Base-by-base conservation (phyloP, 495 filamentous ascomycete genomes). In the Lepraria neglecta region DNA sequence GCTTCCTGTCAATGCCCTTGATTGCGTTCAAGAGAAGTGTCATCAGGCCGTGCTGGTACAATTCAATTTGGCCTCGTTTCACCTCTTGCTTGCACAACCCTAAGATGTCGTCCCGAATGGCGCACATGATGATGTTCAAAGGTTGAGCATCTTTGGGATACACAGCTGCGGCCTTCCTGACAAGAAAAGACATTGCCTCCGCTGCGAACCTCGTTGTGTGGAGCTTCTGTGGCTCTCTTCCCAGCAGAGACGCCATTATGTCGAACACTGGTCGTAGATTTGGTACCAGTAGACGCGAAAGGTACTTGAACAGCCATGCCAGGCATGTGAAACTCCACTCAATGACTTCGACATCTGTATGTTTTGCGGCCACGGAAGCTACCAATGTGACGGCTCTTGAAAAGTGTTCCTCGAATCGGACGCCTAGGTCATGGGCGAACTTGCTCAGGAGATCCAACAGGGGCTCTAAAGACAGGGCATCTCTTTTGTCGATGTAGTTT, bases 321-420 rank as follows among this genome's bases (percentile, higher is more conserved):
- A 99, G 80, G 67, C 90, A 91, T 50, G 84, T 90, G 71, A 99
- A 97, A 59, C 90, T 92, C 95, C 94, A 97, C 75, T 99, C 91
- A 42, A 95, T 86, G 17, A 90, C 89, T 64, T 92, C 90, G 35
- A 89, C 80, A 64, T 84, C 82, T 1, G 74, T 63, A 66, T 88
- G 80, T 53, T 78, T 82, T 27, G 82, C 82, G 40, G 86, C 85
- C 42, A 90, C 69, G 4, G 78, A 80, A 6, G 80, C 74, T 44
- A 97, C 82, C 57, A 94, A 72, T 12, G 77, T 78, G 45, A 97
- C 82, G 4, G 86, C 79, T 19, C 81, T 77, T 19, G 78, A 79
- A 71, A 97, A 96, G 68, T 96, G 84, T 58, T 85, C 87, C 73
- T 97, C 92, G 68, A 99, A 97, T 53, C 84, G 80, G n/a, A 79